Evolutionary conservation across 495 filamentous ascomycete genomes (phyloP), one percentile per base, ranked within the genome.

Genomic region (Cercophora sp.): DNA sequence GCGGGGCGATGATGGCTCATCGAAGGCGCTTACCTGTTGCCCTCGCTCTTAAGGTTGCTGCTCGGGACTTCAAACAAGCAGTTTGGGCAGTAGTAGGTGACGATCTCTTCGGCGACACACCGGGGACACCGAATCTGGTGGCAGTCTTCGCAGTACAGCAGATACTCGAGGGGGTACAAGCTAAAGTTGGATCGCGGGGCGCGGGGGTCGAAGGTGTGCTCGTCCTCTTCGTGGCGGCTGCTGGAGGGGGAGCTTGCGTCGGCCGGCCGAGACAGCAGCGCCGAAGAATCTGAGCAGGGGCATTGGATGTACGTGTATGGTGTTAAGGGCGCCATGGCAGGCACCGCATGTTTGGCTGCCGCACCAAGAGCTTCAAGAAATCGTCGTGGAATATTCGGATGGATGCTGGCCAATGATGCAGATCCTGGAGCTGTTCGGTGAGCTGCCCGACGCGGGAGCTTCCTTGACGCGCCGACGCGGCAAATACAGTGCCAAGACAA

Each of bases 141-240:
- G 66, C 93, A 98, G 65, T 96, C 94, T 62, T 95, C 90, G 70
- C 93, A 98, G 70, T 91, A 97, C 9, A 96, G 78, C 6, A 98
- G 81, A 61, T 93, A 87, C 60, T 97, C 91, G n/a, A 96, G 81
- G 0, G 92, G 91, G 67, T 90, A 96, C 27, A 98, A 76, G 34
- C 88, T 88, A 73, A 87, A 96, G 64, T 88, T 92, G 27, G 92
- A 85, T 5, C 94, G 82, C 2, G 87, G 81, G 25, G 85, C 83
- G 34, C 86, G 80, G 0, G 94, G 91, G 60, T 98, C 86, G 64
- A 98, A 96, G 10, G 88, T 85, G 54, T 76, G 74, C 26, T 89
- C 88, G 49, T 92, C 86, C 26, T 88, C 83, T 8, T 85, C 80
- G 8, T 81, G 79, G n/a, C 77, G 78, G 22, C 65, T 58, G 29